Base-by-base conservation (phyloP, 2,329 filamentous ascomycete species). In the Pestalotiopsis sp. region DNA sequence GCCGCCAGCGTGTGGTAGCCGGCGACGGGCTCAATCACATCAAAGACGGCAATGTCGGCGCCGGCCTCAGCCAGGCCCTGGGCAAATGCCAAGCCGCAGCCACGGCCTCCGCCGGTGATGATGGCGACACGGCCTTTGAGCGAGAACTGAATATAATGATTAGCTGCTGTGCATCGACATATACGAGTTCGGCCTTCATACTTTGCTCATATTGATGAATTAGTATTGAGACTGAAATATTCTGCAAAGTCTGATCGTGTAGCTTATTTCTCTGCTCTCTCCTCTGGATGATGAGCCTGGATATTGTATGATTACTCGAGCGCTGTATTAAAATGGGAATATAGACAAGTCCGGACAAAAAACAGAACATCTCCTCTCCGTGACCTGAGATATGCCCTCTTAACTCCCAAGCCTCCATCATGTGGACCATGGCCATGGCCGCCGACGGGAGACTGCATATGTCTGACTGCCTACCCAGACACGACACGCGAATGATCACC, bases 41-140 rank as follows among this genome's bases (percentile, higher is more conserved):
- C 83, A 69, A 85, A 84, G 52, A 85, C 77, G n/a, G 82, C 83
- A 6, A 85, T 75, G 68, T 85, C 77, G 4, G 83, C 83, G 2
- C 83, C 83, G 11, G 82, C 82, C 72, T 85, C 83, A 14, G 83
- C 83, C 0, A 84, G 77, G 1, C 80, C 83, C 57, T 81, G 74
- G 2, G 82, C 83, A 71, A 85, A 84, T 1, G 82, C 80, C 2
- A 85, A 77, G 1, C 84, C 84, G 64, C 81, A 83, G 23, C 84
- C 84, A 38, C 83, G 74, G 7, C 80, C 81, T 17, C 82, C 84
- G 6, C 84, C 84, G 1, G 84, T 85, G 31, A 86, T 77, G 38
- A 85, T 70, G 25, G 80, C 83, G 4, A 80, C 84, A 36, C 84
- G 82, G 20, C 83, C 84, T 69, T 83, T 79, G 4, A 87, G 75